phyloP scores from a whole-genome alignment of 208 protist species.

The Angomonas ambiguus region DNA sequence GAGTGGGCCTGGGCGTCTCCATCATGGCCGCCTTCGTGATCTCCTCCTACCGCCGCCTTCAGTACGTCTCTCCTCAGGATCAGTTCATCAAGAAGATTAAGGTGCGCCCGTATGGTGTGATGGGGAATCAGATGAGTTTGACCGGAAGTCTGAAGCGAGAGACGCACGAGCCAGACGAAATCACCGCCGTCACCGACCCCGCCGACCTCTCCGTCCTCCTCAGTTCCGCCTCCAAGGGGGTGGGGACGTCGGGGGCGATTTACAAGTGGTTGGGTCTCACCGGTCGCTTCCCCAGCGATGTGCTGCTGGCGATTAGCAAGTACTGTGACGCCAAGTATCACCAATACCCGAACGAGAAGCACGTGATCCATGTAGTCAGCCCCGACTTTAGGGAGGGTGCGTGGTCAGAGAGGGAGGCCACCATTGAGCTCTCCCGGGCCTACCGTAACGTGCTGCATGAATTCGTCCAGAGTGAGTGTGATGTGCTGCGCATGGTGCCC shows the following conservation, averaged over 20 bases:
- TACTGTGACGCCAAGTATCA: constrained; percentile 71
- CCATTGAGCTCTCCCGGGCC: constrained; percentile 70
- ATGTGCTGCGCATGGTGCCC: constrained; percentile 72
- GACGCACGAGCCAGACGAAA: constrained; percentile 51
- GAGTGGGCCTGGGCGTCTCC: constrained; percentile 38
- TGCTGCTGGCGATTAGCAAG: constrained; percentile 60
- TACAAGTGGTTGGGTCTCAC: constrained; percentile 80
- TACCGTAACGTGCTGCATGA: constrained; percentile 88
- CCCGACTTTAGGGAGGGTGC: constrained; percentile 80
- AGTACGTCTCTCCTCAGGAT: constrained; percentile 55
- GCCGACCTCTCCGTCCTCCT: constrained; percentile 67
- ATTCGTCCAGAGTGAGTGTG: constrained; percentile 69
- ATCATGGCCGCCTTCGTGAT: constrained; percentile 27
- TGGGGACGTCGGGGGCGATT: constrained; percentile 73
- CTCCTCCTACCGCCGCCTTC: constrained; percentile 45
- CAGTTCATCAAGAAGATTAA: constrained; percentile 73
- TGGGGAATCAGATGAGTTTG: constrained; percentile 78
- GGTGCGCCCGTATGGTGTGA: constrained; percentile 75
- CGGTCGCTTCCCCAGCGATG: constrained; percentile 60
- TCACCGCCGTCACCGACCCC: constrained; percentile 60
- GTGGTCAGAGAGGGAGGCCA: constrained; percentile 78
- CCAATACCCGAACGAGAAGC: constrained; percentile 60
- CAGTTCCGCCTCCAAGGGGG: constrained; percentile 41
- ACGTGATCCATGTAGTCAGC: constrained; percentile 75
- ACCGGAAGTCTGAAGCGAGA: constrained; percentile 49